Conservation (phyloP, 495 filamentous ascomycete species). For the Aspergillus saccharolyticus region DNA sequence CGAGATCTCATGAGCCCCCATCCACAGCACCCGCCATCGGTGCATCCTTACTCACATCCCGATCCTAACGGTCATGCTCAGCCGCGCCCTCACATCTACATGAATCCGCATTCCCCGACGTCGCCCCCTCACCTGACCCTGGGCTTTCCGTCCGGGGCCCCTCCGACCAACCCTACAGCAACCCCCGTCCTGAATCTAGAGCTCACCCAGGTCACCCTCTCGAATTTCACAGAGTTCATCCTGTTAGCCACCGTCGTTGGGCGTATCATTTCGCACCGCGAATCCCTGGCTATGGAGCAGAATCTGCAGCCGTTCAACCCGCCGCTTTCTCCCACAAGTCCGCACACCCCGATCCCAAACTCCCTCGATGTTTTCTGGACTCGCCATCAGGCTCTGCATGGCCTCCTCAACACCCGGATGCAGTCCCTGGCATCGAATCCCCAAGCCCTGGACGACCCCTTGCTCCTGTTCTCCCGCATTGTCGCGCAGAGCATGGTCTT, state of each 20-base stretch:
- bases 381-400: constrained; percentile 46
- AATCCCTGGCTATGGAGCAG: constrained; percentile 26
- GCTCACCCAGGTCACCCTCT: constrained; percentile 17
- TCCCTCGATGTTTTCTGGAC: constrained; percentile 36
- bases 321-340: neutral
- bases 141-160: neutral
- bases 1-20: constrained; percentile 34
- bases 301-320: neutral
- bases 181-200: constrained; percentile 5
- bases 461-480: constrained; percentile 41
- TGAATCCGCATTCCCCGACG: constrained; percentile 13
- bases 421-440: constrained; percentile 20
- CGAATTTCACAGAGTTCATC: constrained; percentile 44
- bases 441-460: constrained; percentile 33
- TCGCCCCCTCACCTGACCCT: neutral
- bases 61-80: neutral
- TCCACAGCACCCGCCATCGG: neutral
- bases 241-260: constrained; percentile 46
- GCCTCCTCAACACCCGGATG: constrained; percentile 34
- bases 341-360: neutral
- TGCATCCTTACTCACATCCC: neutral
- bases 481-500: constrained; percentile 41
- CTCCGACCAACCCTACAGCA: neutral
- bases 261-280: constrained; percentile 40
- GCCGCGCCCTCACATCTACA: constrained; percentile 1